Percentiles rank a stretch among this genome's conserved stretches.
These are phyloP conservation scores for Rhizopogon sp. DNA, from an alignment of 768 basidiomycete genomes.

Conservation along the genomic window DNA sequence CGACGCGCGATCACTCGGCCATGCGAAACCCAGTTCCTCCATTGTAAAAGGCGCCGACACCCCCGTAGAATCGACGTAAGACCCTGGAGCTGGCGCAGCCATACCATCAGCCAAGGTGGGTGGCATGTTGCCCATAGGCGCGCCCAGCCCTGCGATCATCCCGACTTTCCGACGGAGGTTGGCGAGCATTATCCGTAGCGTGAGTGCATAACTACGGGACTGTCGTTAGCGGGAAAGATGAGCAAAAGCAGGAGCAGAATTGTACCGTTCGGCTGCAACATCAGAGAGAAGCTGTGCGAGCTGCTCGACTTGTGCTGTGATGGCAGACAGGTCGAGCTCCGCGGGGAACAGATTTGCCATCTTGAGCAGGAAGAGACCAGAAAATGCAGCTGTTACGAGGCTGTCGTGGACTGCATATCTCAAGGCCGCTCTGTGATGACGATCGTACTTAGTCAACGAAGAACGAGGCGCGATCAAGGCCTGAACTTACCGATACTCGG, in stretches of 20 bases:
- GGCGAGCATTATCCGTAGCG: slow-evolving; percentile 89
- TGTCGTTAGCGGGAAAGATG: background rate
- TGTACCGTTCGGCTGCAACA: slow-evolving; percentile 85
- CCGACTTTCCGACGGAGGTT: slow-evolving; percentile 88
- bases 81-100: slow-evolving; percentile 26
- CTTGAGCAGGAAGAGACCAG: slow-evolving; percentile 86
- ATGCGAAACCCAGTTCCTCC: slow-evolving; percentile 80
- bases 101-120: slow-evolving; percentile 55
- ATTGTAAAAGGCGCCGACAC: slow-evolving; percentile 67
- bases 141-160: slow-evolving; percentile 43
- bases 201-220: slow-evolving; percentile 71
- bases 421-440: slow-evolving; percentile 63
- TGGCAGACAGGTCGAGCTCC: slow-evolving; percentile 71
- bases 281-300: slow-evolving; percentile 87
- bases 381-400: slow-evolving; percentile 88
- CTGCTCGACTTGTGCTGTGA: slow-evolving; percentile 84
- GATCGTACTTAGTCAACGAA: background rate
- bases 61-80: slow-evolving; percentile 49
- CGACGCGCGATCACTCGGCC: slow-evolving; percentile 58
- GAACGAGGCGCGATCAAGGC: too few species aligned
- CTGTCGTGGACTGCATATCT: slow-evolving; percentile 92
- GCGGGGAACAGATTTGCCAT: slow-evolving; percentile 91
- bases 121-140: slow-evolving; percentile 45
- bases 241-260: background rate
- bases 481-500: slow-evolving; percentile 66